Evolutionary conservation across 345 rosid species (phyloP), one percentile per base, ranked within the genome.

Genomic region (Brassica nigra): DNA sequence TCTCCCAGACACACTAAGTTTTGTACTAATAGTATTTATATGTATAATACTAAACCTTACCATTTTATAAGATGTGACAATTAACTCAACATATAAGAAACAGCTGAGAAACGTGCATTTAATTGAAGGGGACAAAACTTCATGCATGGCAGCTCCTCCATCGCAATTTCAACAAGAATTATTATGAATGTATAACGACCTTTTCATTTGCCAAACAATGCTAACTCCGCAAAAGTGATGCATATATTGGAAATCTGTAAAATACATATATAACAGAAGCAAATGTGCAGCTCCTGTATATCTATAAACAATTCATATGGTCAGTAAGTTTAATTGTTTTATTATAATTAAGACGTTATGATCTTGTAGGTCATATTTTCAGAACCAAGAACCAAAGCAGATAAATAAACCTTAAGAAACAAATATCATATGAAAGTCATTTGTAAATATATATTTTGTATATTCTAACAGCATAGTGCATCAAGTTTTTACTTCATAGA

Each of bases 101-200:
- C 57, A 72, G 36, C 27, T 59, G 58, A 73, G 15, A 37, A 61
- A 73, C 52, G 58, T 61, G 67, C 68, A 71, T 33, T 57, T 57
- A 11, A 55, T 54, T 3, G 4, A 33, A 39, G 6, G 70, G 49
- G 70, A 63, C 70, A 74, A 63, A 47, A 33, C 62, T 63, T 44
- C 42, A 74, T 63, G 68, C 42, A 62, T 27, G 12, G n/a, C 52
- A 71, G 10, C 67, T 39, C 28, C 58, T 14, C 36, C 2, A 28
- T 61, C 15, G 31, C 61, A 30, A 44, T 63, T 63, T 63, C 70
- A 47, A 74, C 42, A 47, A 33, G 12, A 4, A 18, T 15, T 29
- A 61, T 62, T 42, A 44, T 59, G 54, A 33, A 58, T 20, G 52
- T 58, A 42, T 11, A 34, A 10, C 8, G 16, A 12, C 20, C 28